Evolutionary conservation across 1,284 basidiomycete genomes (phyloP), one percentile per base, ranked within the genome.

Genomic region (Sanghuangporus baumii): DNA sequence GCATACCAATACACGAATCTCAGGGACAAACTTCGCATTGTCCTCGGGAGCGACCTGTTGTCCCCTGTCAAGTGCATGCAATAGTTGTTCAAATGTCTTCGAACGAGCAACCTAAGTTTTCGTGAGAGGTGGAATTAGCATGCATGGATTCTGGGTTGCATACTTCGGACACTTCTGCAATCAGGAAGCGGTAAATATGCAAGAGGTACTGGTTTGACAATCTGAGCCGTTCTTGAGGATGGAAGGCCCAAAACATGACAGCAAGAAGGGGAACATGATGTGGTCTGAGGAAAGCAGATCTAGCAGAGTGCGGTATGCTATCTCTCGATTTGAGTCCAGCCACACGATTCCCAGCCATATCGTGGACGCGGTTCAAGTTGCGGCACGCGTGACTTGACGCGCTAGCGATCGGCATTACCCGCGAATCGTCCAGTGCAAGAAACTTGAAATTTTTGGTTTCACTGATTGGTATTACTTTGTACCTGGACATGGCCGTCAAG

Each of bases 181-280:
- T 74, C 34, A 91, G 75, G 61, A 86, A 73, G 31, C 85, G 81
- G 67, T 85, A 81, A 11, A 89, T 69, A 67, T 86, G 82, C 26
- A 90, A 75, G n/a, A 83, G 70, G 69, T 88, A 91, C 4, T 73
- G 67, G n/a, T 79, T 70, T 0, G 87, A 82, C 16, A 89, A 75
- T 18, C 76, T 76, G 61, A 76, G 78, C 12, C 76, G 72, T 16
- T 79, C 78, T 59, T 79, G 78, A 63, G 85, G 82, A 67, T 83
- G 83, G 71, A 86, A 88, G 1, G 81, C 74, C 11, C 86, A 74
- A 63, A 83, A 74, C 43, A 91, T 76, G 41, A 91, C 75, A 46
- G 81, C 80, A 36, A 91, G 74, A 14, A 91, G 74, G 56, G 80
- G 80, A 51, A 93, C 75, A 70, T 93, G 90, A 69, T 93, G 90